Percentiles rank a stretch among this genome's conserved stretches.
These are phyloP conservation scores for Nymphaea colorata DNA, from an alignment of 164 flowering plant genomes.

Conservation along the genomic window DNA sequence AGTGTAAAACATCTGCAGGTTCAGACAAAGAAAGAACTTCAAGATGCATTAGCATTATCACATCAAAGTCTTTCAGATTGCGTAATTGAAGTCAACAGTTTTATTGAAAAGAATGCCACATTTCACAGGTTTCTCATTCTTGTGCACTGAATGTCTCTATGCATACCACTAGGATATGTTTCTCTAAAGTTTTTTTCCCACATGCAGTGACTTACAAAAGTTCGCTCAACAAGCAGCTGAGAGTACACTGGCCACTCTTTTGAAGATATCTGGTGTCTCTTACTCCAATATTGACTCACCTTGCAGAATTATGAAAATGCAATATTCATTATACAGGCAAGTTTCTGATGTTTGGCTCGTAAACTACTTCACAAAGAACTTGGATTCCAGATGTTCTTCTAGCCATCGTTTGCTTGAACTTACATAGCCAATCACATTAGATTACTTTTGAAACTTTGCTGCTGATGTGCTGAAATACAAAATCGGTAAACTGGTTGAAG, in stretches of 20 bases:
- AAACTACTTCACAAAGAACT: too few species aligned
- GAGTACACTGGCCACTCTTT: constrained; percentile 35
- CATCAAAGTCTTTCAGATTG: constrained; percentile 37
- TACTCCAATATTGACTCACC: background rate
- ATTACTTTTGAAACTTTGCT: too few species aligned
- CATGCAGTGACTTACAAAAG: constrained; percentile 40
- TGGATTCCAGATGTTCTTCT: too few species aligned
- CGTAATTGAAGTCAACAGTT: constrained; percentile 76
- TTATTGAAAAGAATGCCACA: constrained; percentile 54
- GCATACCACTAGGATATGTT: background rate
- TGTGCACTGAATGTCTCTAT: too few species aligned
- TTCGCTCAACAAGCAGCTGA: constrained; percentile 58
- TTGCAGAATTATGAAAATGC: constrained; percentile 34
- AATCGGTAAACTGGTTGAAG: too few species aligned
- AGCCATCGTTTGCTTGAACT: too few species aligned
- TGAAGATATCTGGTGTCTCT: constrained; percentile 13
- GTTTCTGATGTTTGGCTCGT: constrained; percentile 2
- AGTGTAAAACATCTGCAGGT: constrained; percentile 69
- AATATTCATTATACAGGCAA: constrained; percentile 57
- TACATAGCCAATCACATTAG: too few species aligned
- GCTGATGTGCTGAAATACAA: too few species aligned
- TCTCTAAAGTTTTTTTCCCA: background rate
- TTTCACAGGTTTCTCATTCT: constrained; percentile 58
- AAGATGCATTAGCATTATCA: constrained; percentile 39
- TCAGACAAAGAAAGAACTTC: constrained; percentile 57